Conservation (phyloP, 495 filamentous ascomycete species). For the Lichina pygmaea region DNA sequence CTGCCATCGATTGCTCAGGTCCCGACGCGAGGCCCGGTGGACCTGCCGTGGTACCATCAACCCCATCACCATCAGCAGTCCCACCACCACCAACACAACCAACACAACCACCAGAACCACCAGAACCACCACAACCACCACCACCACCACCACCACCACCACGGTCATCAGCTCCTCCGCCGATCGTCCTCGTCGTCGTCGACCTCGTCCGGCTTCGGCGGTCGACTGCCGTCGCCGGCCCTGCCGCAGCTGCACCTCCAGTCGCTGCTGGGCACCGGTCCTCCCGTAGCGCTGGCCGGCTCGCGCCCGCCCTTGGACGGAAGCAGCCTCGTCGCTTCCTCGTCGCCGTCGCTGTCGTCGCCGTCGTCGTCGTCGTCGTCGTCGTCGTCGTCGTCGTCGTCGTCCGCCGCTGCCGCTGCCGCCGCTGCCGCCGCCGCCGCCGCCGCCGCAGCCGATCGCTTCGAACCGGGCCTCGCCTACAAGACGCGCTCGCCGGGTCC, state of each 20-base stretch:
- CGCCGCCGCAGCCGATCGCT: too few species aligned
- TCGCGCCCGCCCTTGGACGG: conserved; percentile 24
- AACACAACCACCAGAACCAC: conserved; percentile 35
- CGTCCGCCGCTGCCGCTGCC: too few species aligned
- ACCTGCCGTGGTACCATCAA: conserved; percentile 47
- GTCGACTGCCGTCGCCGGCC: too few species aligned
- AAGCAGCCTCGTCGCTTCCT: conserved; percentile 13
- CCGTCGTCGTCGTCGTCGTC: conserved; percentile 7
- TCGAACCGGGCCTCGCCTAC: too few species aligned
- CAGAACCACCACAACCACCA: conserved; percentile 41
- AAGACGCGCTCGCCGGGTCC: too few species aligned
- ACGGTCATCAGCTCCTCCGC: conserved; percentile 6
- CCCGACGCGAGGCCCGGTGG: conserved; percentile 66
- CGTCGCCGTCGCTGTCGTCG: conserved; percentile 9
- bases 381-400: conserved; percentile 2
- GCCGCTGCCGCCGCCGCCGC: too few species aligned
- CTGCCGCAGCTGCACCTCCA: too few species aligned
- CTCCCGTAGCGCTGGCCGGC: conserved; percentile 39
- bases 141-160: conserved; percentile 41
- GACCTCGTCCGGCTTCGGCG: too few species aligned
- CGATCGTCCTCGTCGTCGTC: too few species aligned
- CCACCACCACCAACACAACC: conserved; percentile 50
- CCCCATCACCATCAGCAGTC: conserved; percentile 41
- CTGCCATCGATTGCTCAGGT: conserved; percentile 78
- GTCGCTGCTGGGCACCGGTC: conserved; percentile 25